phyloP scores from a whole-genome alignment of 345 rosid species.

The Eucalyptus polybractea region DNA sequence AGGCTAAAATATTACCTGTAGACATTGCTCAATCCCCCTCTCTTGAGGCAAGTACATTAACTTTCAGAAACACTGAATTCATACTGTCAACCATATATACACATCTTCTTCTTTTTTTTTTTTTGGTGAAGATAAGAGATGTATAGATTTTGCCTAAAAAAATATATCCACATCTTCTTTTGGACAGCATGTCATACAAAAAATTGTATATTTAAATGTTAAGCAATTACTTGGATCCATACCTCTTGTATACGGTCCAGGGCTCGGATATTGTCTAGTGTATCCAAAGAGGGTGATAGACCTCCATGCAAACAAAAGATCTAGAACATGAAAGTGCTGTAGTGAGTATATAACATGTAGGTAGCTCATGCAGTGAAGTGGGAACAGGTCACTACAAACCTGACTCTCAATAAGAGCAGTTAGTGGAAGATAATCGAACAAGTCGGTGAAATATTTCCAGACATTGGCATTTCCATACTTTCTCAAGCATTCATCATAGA shows the following conservation, averaged over 20 bases:
- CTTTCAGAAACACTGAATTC: background rate
- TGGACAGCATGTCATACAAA: background rate
- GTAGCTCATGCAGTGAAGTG: background rate
- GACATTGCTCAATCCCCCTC: background rate
- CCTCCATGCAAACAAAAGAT: conserved; percentile 97
- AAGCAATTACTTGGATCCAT: background rate
- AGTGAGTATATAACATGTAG: background rate
- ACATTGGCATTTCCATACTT: conserved; percentile 96
- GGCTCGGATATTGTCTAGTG: conserved; percentile 77
- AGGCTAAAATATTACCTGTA: background rate
- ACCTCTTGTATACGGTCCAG: conserved; percentile 93
- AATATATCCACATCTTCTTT: background rate
- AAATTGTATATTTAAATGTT: background rate
- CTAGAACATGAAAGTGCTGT: conserved; percentile 7
- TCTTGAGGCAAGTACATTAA: background rate
- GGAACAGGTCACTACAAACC: conserved; percentile 21
- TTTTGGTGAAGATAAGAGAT: no score
- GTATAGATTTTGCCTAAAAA: no score
- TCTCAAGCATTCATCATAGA: conserved; percentile 89
- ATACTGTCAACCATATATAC: background rate
- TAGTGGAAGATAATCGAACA: conserved; percentile 81
- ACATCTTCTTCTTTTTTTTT: background rate
- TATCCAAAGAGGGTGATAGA: conserved; percentile 87
- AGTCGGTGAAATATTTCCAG: conserved; percentile 85
- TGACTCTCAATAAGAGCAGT: conserved; percentile 94